phyloP scores from a whole-genome alignment of 1,284 basidiomycete species.

The Leccinum fuscescens region DNA sequence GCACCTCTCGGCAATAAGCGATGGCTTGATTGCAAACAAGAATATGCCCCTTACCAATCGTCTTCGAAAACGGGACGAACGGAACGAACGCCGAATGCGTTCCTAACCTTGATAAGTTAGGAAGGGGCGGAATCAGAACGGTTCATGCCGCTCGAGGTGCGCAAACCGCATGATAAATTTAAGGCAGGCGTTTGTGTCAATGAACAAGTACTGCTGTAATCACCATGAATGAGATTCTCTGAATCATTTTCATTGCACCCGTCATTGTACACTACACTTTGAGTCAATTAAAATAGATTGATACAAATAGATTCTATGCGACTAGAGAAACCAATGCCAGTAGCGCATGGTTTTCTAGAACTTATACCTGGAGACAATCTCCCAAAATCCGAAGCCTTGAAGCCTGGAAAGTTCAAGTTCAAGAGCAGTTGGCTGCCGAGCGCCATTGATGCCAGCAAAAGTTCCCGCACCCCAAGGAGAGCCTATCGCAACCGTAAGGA shows the following conservation, averaged over 20 bases:
- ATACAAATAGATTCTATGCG: not conserved
- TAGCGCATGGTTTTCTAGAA: slow-evolving; percentile 2
- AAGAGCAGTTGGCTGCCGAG: slow-evolving; percentile 41
- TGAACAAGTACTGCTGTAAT: too few species aligned
- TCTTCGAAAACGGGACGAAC: not conserved
- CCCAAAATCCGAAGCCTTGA: slow-evolving; percentile 43
- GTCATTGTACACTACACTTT: not conserved
- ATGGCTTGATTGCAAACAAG: not conserved
- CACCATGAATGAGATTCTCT: too few species aligned
- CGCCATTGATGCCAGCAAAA: slow-evolving; percentile 46
- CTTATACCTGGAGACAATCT: slow-evolving; percentile 10
- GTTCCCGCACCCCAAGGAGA: slow-evolving; percentile 49
- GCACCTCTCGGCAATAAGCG: not conserved
- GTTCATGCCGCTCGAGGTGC: too few species aligned
- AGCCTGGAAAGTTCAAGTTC: slow-evolving; percentile 47
- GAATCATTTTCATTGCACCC: not conserved
- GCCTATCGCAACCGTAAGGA: slow-evolving; percentile 18
- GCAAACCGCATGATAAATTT: too few species aligned
- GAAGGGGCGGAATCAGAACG: not conserved
- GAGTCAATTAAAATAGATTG: not conserved
- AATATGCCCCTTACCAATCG: not conserved
- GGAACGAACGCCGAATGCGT: not conserved
- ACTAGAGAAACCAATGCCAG: too few species aligned
- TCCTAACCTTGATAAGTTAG: not conserved
- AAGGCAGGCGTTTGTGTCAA: too few species aligned